Percentiles rank a stretch among this genome's conserved stretches.
Evolutionary conservation across 2,329 filamentous ascomycete genomes (phyloP).

Genomic region (Neocatenulostroma microsporum): DNA sequence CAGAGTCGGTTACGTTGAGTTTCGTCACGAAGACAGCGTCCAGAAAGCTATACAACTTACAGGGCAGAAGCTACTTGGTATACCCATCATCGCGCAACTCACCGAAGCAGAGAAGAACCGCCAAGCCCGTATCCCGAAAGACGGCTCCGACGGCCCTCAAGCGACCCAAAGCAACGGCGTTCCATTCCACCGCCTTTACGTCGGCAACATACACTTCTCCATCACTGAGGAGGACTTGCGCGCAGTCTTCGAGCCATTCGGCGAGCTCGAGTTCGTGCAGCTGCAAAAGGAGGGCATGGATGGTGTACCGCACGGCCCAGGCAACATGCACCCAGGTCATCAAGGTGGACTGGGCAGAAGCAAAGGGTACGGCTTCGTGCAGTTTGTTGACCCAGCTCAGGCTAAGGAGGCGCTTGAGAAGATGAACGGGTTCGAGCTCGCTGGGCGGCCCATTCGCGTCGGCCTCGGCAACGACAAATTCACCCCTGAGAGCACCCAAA

Average conservation of each 20-base stretch:
- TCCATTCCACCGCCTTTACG: slow-evolving; percentile 95
- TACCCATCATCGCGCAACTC: slow-evolving; percentile 95
- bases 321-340: no score
- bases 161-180: slow-evolving; percentile 70
- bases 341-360: no score
- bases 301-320: no score
- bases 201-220: slow-evolving; percentile 99
- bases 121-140: slow-evolving; percentile 83
- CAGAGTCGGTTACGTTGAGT: slow-evolving; percentile 98
- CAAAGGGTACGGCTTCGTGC: slow-evolving; percentile 95
- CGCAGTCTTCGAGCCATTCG: slow-evolving; percentile 95
- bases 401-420: slow-evolving; percentile 94
- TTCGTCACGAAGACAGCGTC: slow-evolving; percentile 92
- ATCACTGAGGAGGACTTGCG: slow-evolving; percentile 94
- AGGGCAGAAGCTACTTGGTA: slow-evolving; percentile 95
- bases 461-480: slow-evolving; percentile 99
- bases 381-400: slow-evolving; percentile 76
- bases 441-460: slow-evolving; percentile 93
- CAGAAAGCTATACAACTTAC: slow-evolving; percentile 92
- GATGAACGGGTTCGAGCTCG: slow-evolving; percentile 99
- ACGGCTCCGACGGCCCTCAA: slow-evolving; percentile 62
- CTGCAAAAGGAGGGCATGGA: slow-evolving; percentile 97
- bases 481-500: slow-evolving; percentile 91
- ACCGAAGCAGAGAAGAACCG: slow-evolving; percentile 99
- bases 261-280: slow-evolving; percentile 94